Percentiles rank a stretch among this genome's conserved stretches.
These are phyloP conservation scores for Xylaria digitata DNA, from an alignment of 2,329 filamentous ascomycete species.

Conservation along the genomic window DNA sequence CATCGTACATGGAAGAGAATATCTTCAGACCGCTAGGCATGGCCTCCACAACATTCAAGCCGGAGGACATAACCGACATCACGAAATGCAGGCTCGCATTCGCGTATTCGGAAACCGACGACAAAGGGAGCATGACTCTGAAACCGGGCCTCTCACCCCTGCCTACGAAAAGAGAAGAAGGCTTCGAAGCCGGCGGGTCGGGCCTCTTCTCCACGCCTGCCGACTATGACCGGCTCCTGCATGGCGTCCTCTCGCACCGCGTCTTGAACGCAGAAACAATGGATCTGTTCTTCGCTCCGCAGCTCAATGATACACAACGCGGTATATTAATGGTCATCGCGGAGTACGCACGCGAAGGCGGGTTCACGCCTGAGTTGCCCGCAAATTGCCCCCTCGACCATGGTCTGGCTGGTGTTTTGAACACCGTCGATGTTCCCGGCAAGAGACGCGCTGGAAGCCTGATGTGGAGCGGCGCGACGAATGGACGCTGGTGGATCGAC, in stretches of 20 bases:
- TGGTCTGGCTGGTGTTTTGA: background rate
- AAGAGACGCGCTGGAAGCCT: constrained; percentile 14
- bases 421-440: background rate
- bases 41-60: background rate
- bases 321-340: no score
- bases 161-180: background rate
- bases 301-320: no score
- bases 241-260: background rate
- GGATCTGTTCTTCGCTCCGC: constrained; percentile 1
- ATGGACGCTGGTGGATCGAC: constrained; percentile 13
- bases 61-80: no score
- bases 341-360: no score
- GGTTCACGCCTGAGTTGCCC: no score
- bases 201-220: no score
- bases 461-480: constrained; percentile 15
- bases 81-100: no score
- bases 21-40: constrained; percentile 3
- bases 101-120: no score
- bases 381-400: no score
- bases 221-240: background rate
- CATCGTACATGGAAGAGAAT: background rate
- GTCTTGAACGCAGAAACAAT: background rate
- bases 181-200: no score
- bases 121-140: no score
- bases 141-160: no score